Evolutionary conservation across 208 protist genomes (phyloP).

Genomic region (Crithidia mellificae): DNA sequence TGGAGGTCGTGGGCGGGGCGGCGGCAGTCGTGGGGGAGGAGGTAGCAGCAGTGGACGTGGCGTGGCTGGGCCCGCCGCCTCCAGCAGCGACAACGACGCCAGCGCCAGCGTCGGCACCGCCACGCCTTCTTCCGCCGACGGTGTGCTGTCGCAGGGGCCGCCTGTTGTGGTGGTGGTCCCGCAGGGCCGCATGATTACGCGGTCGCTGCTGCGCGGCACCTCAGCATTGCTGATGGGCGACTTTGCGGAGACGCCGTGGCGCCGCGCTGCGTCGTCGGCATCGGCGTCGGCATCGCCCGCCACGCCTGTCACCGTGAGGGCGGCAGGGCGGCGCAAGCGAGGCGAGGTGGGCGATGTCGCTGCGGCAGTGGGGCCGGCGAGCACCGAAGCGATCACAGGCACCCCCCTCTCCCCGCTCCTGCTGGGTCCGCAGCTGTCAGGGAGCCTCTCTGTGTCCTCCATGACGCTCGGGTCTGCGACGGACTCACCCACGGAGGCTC

Average conservation of each 20-base stretch:
- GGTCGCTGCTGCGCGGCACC: constrained; percentile 51
- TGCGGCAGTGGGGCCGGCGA: neutral
- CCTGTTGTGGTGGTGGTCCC: constrained; percentile 26
- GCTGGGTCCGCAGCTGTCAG: neutral
- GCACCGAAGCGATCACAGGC: too few relatives aligned
- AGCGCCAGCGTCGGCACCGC: too few relatives aligned
- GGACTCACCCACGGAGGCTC: constrained; percentile 2
- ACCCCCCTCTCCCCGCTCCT: neutral
- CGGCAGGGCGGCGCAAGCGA: constrained; percentile 6
- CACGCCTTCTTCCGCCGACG: neutral
- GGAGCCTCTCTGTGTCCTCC: neutral
- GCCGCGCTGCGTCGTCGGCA: too few relatives aligned
- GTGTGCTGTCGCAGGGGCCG: neutral
- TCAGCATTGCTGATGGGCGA: constrained; percentile 22
- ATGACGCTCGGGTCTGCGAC: neutral
- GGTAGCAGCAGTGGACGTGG: neutral
- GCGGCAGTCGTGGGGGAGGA: neutral
- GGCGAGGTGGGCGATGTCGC: neutral
- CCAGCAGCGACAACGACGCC: too few relatives aligned
- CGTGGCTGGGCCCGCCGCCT: too few relatives aligned
- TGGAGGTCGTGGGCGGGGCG: too few relatives aligned
- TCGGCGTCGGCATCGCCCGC: neutral
- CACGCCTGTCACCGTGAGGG: neutral
- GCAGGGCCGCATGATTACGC: constrained; percentile 66
- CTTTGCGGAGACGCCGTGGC: neutral